Percentiles rank a stretch among this genome's conserved stretches.
Evolutionary conservation across 805 yeast species (phyloP).

Genomic region (Schwanniomyces yamadae): DNA sequence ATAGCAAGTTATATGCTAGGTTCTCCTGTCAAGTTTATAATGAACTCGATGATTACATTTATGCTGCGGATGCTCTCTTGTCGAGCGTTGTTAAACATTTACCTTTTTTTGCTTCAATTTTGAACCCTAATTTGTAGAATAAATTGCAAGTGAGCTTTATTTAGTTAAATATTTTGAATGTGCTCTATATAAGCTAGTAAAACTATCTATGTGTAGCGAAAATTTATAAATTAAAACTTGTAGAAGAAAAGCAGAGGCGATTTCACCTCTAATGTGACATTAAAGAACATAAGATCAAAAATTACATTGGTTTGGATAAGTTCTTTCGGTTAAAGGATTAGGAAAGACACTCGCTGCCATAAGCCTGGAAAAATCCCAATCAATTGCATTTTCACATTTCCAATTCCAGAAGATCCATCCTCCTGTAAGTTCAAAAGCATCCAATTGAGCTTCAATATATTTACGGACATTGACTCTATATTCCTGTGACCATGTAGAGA

Average conservation of each 20-base stretch:
- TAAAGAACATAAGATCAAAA: too few species aligned
- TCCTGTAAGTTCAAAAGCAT: constrained; percentile 64
- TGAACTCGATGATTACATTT: constrained; percentile 52
- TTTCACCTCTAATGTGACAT: too few species aligned
- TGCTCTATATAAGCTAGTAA: too few species aligned
- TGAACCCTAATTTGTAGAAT: too few species aligned
- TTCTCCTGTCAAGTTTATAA: constrained; percentile 62
- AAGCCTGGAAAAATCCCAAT: constrained; percentile 80
- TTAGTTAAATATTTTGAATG: too few species aligned
- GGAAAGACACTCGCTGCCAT: constrained; percentile 67
- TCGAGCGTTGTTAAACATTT: constrained; percentile 13
- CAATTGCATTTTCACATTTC: constrained; percentile 80
- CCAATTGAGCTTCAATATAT: constrained; percentile 87
- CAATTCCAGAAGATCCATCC: constrained; percentile 97
- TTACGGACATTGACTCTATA: constrained; percentile 59
- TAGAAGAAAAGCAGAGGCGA: too few species aligned
- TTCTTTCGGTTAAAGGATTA: constrained; percentile 69
- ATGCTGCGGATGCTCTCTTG: constrained; percentile 42
- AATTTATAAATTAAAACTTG: too few species aligned
- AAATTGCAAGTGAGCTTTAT: too few species aligned
- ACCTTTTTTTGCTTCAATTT: too few species aligned
- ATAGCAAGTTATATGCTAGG: constrained; percentile 33
- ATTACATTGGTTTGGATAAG: constrained; percentile 67
- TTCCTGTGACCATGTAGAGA: constrained; percentile 55
- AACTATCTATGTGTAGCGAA: too few species aligned